These are phyloP conservation scores for Alternaria gaisen DNA, from an alignment of 2,329 filamentous ascomycete species.

Conservation along the genomic window DNA sequence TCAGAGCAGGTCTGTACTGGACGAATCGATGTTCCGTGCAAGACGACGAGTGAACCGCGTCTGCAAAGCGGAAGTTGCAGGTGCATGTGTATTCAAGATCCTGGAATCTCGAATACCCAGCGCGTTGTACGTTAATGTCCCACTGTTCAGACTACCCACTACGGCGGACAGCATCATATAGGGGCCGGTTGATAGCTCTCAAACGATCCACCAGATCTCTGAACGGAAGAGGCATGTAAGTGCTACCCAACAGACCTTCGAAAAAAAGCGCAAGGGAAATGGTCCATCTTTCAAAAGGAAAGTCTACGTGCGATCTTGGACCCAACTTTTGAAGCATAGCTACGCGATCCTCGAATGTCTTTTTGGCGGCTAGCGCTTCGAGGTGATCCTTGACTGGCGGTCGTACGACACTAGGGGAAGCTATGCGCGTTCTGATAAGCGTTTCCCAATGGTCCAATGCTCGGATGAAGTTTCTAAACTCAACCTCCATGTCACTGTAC, in stretches of 20 bases:
- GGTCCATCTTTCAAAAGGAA: conserved; percentile 3
- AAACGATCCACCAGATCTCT: not conserved
- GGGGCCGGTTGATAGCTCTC: not conserved
- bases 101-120: not conserved
- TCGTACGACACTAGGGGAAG: not conserved
- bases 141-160: not conserved
- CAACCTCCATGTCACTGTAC: not conserved
- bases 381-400: not conserved
- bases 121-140: not conserved
- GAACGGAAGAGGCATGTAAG: conserved; percentile 9
- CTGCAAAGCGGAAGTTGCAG: not conserved
- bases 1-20: not conserved
- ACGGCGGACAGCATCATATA: conserved; percentile 1
- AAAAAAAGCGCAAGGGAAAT: conserved; percentile 6
- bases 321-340: conserved; percentile 1
- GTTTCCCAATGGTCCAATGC: conserved; percentile 7
- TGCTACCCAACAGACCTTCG: conserved; percentile 7
- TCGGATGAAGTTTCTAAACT: conserved; percentile 2
- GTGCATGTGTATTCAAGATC: not conserved
- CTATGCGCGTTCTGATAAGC: conserved; percentile 1
- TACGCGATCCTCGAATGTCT: conserved; percentile 4
- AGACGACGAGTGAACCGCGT: not conserved
- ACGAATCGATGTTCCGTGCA: not conserved
- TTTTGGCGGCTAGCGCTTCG: not conserved
- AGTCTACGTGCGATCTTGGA: not conserved